Percentiles rank a stretch among this genome's conserved stretches.
Evolutionary conservation across 139 green algal genomes (phyloP).

Genomic region (Coelastrella sp.): DNA sequence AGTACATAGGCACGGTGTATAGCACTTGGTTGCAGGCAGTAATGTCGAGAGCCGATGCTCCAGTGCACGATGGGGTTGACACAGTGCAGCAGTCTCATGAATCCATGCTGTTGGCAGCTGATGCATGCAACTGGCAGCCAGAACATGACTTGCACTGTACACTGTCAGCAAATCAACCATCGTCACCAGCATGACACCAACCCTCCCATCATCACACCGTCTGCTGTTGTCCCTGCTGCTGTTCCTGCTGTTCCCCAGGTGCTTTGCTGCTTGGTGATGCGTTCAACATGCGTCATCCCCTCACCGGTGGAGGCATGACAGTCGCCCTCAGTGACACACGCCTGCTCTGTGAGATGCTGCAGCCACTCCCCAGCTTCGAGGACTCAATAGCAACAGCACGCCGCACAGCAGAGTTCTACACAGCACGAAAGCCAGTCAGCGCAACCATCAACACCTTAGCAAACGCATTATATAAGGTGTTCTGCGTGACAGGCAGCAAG

Average conservation of each 20-base stretch:
- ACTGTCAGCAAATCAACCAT: too few species aligned
- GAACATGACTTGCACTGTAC: too few species aligned
- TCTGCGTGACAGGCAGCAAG: constrained; percentile 73
- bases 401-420: constrained; percentile 90
- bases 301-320: constrained; percentile 89
- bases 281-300: constrained; percentile 99
- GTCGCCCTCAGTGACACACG: constrained; percentile 95
- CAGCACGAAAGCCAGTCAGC: constrained; percentile 86
- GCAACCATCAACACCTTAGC: constrained; percentile 99
- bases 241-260: constrained; percentile 52
- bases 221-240: not conserved
- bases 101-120: too few species aligned
- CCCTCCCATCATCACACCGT: not conserved
- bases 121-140: too few species aligned
- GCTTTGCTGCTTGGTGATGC: constrained; percentile 97
- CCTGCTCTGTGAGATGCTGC: constrained; percentile 87
- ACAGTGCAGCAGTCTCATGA: too few species aligned
- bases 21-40: too few species aligned
- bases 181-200: too few species aligned
- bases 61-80: too few species aligned
- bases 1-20: too few species aligned
- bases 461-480: constrained; percentile 97
- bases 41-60: too few species aligned
- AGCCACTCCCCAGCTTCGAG: constrained; percentile 81
- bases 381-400: constrained; percentile 76